Percentiles rank a stretch among this genome's conserved stretches.
These are phyloP conservation scores for Hymenoscyphus fructigenus DNA, from an alignment of 2,329 filamentous ascomycete genomes.

Conservation along the genomic window DNA sequence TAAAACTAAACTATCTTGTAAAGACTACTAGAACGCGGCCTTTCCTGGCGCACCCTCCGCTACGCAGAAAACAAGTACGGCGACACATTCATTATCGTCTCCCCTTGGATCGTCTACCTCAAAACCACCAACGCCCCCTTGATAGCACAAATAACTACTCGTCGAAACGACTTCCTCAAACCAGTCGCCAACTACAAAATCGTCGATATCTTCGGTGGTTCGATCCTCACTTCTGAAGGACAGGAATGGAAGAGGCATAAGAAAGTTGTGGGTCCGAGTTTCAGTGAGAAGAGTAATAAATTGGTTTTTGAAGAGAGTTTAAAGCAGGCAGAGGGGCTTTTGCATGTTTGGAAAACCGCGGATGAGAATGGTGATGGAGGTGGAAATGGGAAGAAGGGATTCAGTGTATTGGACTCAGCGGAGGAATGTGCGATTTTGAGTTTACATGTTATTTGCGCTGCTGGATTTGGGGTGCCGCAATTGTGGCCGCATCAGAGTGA, in stretches of 20 bases:
- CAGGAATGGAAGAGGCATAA: slow-evolving; percentile 36
- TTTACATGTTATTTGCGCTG: slow-evolving; percentile 53
- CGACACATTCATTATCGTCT: slow-evolving; percentile 33
- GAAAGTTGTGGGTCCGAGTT: slow-evolving; percentile 35
- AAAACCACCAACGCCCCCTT: slow-evolving; percentile 33
- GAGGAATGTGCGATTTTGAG: slow-evolving; percentile 49
- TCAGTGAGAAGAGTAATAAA: slow-evolving; percentile 48
- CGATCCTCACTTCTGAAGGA: slow-evolving; percentile 35
- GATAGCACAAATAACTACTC: slow-evolving; percentile 28
- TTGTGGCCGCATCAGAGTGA: slow-evolving; percentile 44
- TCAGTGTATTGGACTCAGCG: slow-evolving; percentile 42
- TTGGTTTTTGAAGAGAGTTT: slow-evolving; percentile 45
- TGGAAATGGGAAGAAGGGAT: slow-evolving; percentile 13
- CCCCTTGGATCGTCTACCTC: slow-evolving; percentile 22
- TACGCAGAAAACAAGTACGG: slow-evolving; percentile 20
- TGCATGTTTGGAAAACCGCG: slow-evolving; percentile 37
- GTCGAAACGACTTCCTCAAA: slow-evolving; percentile 35
- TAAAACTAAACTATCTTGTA: slow-evolving; percentile 10
- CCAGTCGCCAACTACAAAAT: slow-evolving; percentile 33
- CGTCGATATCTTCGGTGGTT: slow-evolving; percentile 35
- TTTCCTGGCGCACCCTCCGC: slow-evolving; percentile 19
- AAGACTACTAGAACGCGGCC: slow-evolving; percentile 23
- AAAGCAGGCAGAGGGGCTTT: slow-evolving; percentile 45
- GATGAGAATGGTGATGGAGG: background rate
- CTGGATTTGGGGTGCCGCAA: slow-evolving; percentile 47